phyloP scores from a whole-genome alignment of 1,284 basidiomycete genomes.

The Porodaedalea pini region DNA sequence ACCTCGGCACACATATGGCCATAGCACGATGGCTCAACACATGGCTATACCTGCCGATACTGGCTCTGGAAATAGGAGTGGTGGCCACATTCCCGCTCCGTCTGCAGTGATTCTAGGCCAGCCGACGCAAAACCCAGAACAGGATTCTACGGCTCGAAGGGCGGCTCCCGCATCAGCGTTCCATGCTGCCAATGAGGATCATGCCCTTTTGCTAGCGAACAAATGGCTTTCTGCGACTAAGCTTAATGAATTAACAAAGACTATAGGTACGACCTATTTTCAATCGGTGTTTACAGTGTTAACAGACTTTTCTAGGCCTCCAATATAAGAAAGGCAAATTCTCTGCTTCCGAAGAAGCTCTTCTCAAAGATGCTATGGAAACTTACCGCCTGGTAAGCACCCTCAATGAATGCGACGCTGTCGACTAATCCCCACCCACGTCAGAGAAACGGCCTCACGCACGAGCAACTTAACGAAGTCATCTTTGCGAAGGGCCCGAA shows the following conservation, averaged over 20 bases:
- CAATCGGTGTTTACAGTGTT: constrained; percentile 12
- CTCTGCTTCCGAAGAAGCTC: constrained; percentile 67
- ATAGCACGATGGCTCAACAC: neutral
- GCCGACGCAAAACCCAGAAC: constrained; percentile 33
- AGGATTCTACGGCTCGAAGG: constrained; percentile 25
- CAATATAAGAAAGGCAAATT: constrained; percentile 84
- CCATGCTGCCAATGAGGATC: constrained; percentile 35
- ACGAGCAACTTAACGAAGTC: constrained; percentile 54
- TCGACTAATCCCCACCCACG: constrained; percentile 17
- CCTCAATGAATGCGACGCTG: constrained; percentile 26
- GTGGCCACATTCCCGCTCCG: constrained; percentile 29
- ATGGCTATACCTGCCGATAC: neutral
- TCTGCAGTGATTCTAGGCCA: constrained; percentile 30
- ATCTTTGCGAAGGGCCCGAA: constrained; percentile 65
- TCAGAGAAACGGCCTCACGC: constrained; percentile 45
- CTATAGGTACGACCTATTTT: constrained; percentile 47
- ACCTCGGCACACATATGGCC: neutral
- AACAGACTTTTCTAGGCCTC: constrained; percentile 47
- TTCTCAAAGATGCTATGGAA: constrained; percentile 60
- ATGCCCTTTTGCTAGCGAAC: constrained; percentile 54
- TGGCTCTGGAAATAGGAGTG: neutral
- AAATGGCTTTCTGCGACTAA: constrained; percentile 72
- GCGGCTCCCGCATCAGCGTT: constrained; percentile 31
- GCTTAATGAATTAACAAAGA: constrained; percentile 60
- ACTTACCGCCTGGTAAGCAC: constrained; percentile 49